phyloP scores from a whole-genome alignment of 768 basidiomycete species.

The Boletus rubescentipes region DNA sequence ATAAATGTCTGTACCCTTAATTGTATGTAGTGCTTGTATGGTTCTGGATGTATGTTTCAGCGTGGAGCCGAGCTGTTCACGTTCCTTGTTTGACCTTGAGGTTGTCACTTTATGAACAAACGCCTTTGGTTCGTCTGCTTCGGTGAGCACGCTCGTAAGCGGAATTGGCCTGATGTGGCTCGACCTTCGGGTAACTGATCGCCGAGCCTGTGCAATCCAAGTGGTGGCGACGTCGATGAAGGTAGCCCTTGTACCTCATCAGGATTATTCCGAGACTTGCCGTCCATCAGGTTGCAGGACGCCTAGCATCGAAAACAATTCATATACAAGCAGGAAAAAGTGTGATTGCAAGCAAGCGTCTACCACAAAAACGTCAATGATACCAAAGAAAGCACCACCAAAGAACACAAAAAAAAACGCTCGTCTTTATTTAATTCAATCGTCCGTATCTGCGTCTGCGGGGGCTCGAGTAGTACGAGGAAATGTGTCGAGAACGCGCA shows the following conservation, averaged over 20 bases:
- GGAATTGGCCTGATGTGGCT: too few species aligned
- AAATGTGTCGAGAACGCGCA: background rate
- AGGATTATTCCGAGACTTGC: background rate
- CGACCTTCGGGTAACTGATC: too few species aligned
- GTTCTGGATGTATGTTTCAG: conserved; percentile 2
- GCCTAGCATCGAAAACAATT: too few species aligned
- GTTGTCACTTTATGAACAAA: background rate
- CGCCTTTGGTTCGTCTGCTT: too few species aligned
- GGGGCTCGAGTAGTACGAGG: background rate
- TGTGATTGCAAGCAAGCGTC: background rate
- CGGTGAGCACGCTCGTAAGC: too few species aligned
- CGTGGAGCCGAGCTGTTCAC: background rate
- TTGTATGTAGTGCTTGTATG: conserved; percentile 23
- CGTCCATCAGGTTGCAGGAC: background rate
- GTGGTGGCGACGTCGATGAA: background rate
- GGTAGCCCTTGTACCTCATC: background rate
- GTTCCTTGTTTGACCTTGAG: background rate
- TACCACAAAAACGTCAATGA: background rate
- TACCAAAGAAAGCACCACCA: background rate
- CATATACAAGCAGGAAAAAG: background rate
- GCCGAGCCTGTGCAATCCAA: background rate
- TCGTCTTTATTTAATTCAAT: background rate
- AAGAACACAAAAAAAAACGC: background rate
- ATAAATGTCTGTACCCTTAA: conserved; percentile 19
- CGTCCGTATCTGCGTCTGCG: background rate